Percentiles rank a stretch among this genome's conserved stretches.
These are phyloP conservation scores for Thermoascus crustaceus DNA, from an alignment of 2,329 filamentous ascomycete genomes.

Conservation along the genomic window DNA sequence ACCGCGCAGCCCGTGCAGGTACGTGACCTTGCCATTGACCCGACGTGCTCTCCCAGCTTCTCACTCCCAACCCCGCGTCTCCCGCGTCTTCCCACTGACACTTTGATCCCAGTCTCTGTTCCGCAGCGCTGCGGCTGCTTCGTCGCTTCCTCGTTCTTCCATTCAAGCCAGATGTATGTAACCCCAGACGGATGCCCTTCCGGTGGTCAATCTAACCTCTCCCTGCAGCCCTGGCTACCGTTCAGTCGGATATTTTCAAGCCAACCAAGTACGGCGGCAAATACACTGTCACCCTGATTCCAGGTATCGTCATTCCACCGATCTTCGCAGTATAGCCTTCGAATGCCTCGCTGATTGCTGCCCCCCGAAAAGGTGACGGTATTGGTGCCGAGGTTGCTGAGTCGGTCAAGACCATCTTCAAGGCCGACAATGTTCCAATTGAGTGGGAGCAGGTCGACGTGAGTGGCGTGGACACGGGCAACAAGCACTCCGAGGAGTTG, in stretches of 20 bases:
- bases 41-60: conserved; percentile 4
- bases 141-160: conserved; percentile 42
- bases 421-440: conserved; percentile 96
- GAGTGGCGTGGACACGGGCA: conserved; percentile 75
- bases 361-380: conserved; percentile 88
- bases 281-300: conserved; percentile 97
- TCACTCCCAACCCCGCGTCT: conserved; percentile 40
- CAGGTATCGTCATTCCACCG: conserved; percentile 49
- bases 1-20: conserved; percentile 36
- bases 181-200: conserved; percentile 1
- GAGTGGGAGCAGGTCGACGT: conserved; percentile 99
- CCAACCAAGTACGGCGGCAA: conserved; percentile 98
- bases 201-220: conserved; percentile 8
- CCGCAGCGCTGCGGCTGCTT: conserved; percentile 43
- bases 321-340: no score
- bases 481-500: conserved; percentile 83
- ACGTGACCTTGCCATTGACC: conserved; percentile 10
- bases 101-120: conserved; percentile 46
- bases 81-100: conserved; percentile 35
- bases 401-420: conserved; percentile 98
- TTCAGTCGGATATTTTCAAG: conserved; percentile 96
- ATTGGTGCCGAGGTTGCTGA: conserved; percentile 97
- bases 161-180: conserved; percentile 49
- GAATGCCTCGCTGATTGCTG: no score
- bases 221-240: conserved; percentile 60